These are phyloP conservation scores for Trypanosoma cruzi DNA, from an alignment of 208 protist genomes.

Conservation along the genomic window DNA sequence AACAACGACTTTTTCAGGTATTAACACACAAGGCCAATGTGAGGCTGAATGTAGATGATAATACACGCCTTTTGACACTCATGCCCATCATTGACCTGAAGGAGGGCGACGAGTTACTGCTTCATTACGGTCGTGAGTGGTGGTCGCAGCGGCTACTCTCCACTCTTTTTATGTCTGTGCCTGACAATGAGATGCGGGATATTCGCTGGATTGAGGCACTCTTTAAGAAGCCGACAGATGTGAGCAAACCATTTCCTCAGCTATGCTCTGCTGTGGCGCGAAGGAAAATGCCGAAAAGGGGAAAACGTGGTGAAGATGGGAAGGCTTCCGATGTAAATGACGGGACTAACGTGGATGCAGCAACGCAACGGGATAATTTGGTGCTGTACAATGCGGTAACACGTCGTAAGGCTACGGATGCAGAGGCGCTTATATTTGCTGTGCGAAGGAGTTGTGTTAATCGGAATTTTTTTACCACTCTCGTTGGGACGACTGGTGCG, in stretches of 20 bases:
- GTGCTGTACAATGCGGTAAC: conserved; percentile 74
- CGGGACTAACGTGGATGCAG: neutral
- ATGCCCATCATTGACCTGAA: conserved; percentile 60
- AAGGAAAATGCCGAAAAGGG: neutral
- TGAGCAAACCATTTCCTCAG: conserved; percentile 53
- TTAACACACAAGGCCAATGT: conserved; percentile 79
- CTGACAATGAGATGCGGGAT: conserved; percentile 43
- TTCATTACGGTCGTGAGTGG: conserved; percentile 90
- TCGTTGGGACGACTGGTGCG: conserved; percentile 13
- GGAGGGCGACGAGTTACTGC: conserved; percentile 74
- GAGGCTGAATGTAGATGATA: conserved; percentile 50
- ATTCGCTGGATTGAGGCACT: conserved; percentile 81
- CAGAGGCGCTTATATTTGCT: conserved; percentile 59
- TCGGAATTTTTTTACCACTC: conserved; percentile 34
- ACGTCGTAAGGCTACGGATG: conserved; percentile 50
- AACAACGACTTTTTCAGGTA: conserved; percentile 38
- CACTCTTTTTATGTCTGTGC: conserved; percentile 48
- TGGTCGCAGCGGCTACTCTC: conserved; percentile 79
- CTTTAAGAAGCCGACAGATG: conserved; percentile 46
- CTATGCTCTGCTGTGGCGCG: conserved; percentile 33
- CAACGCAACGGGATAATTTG: conserved; percentile 1
- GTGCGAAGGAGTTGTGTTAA: conserved; percentile 71
- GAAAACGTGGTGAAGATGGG: neutral
- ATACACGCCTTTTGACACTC: conserved; percentile 54
- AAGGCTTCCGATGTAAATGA: neutral